Base-by-base conservation (phyloP, 768 basidiomycete genomes). In the Mycena floridula region DNA sequence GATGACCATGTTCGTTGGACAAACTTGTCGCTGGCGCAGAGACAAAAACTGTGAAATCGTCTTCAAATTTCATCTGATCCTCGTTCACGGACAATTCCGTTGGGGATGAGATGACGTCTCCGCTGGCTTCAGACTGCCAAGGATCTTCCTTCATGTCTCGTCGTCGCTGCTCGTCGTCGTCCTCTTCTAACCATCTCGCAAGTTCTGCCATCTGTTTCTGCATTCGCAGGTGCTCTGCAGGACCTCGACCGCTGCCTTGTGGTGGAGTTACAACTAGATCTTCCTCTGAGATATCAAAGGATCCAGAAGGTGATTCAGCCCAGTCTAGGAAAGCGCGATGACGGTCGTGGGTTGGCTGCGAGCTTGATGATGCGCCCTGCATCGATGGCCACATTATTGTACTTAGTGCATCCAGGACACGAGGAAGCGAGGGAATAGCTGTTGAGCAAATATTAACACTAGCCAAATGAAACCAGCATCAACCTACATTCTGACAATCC, bases 361-460 rank as follows among this genome's bases (percentile, higher is more conserved):
- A 37, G 39, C 59, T 64, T 5, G 55, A 38, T n/a, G 55, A 55
- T 25, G 57, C 62, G 20, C 74, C 66, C 39, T 76, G 63, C 77
- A 92, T 82, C 0, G 83, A 84, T 4, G 89, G 83, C 89, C 89
- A 92, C 82, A 91, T 89, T 54, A 92, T 79, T 1, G 89, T 89
- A 59, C 86, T 83, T 36, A 92, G 65, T 9, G 89, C 85, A 55
- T 89, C 87, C 16, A 87, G 53, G 7, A 89, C 79, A 21, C 89
- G 79, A 24, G 78, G 74, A 25, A 89, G 72, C 11, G 65, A 54
- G 16, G 74, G 74, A 42, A 78, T 69, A 15, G 65, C 80, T 79
- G 38, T 26, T 40, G 24, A 32, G 40, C 22, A 40, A 5, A 39
- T 27, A 41, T 40, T 27, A 35, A 25, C 11, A 24, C 25, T 21